A percentile compares a stretch with the other conserved stretches of the same genome.
These are phyloP conservation scores for Mycosphaerelloides madeirae DNA, from an alignment of 2,329 filamentous ascomycete genomes.

Conservation along the genomic window DNA sequence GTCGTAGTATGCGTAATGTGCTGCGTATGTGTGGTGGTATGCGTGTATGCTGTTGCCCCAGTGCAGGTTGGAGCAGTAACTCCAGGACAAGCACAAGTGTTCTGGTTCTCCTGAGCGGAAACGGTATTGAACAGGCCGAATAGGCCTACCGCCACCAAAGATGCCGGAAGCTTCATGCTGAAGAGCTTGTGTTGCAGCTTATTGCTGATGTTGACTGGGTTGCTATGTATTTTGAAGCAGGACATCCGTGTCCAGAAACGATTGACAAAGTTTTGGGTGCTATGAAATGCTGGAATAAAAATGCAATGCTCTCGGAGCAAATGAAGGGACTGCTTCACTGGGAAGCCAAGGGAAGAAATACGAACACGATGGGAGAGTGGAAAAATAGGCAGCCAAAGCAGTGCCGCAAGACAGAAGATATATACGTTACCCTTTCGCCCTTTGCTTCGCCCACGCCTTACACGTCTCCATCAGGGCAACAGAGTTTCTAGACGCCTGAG, in stretches of 20 bases:
- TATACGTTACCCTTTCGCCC: too few species aligned
- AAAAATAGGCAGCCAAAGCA: constrained; percentile 4
- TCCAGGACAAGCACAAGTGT: constrained; percentile 4
- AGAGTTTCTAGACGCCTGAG: too few species aligned
- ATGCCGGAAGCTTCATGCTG: constrained; percentile 34
- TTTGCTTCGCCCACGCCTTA: too few species aligned
- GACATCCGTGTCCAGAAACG: constrained; percentile 5
- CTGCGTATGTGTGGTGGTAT: constrained; percentile 2
- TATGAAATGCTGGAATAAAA: constrained; percentile 10
- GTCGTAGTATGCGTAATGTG: neutral
- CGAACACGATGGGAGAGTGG: too few species aligned
- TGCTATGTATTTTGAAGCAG: constrained; percentile 2
- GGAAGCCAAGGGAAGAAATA: too few species aligned
- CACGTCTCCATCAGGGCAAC: too few species aligned
- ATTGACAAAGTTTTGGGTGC: constrained; percentile 20
- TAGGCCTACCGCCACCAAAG: constrained; percentile 42
- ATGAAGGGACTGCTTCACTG: too few species aligned
- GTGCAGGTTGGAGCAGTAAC: constrained; percentile 35
- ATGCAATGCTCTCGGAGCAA: constrained; percentile 30
- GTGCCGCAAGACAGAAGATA: constrained; percentile 1
- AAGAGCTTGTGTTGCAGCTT: constrained; percentile 9
- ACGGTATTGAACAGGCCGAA: constrained; percentile 42
- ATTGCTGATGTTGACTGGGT: neutral
- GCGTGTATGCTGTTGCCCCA: constrained; percentile 1
- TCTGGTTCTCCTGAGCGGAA: constrained; percentile 47